Base-by-base conservation (phyloP, 257 asterid genomes). In the Solanum peruvianum region DNA sequence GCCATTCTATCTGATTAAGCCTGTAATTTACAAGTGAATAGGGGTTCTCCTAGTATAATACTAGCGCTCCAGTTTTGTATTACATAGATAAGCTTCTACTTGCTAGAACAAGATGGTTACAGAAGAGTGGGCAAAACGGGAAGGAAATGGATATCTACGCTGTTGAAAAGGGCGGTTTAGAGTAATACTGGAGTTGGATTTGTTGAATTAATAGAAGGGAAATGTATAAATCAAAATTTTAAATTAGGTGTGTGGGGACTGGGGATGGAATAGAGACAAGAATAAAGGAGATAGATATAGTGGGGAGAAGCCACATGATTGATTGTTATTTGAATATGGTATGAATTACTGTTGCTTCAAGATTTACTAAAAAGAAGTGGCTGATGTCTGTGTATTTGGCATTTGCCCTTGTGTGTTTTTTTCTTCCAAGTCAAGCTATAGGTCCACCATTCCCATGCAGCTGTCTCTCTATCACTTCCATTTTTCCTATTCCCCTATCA, bases 341-440 rank as follows among this genome's bases (percentile, higher is more conserved):
- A 9, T 2, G 64, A 78, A 78, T 45, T 80, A 27, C 90, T 72
- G 88, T 89, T 87, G 86, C 93, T 91, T 91, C 66, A 92, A 85
- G 93, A 90, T 47, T 91, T 86, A 84, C 87, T 92, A 39, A 90
- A 80, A 80, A 80, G 85, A 15, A 29, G 69, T 80, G 85, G 85
- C 11, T 47, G 84, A 2, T 15, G 11, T 56, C 25, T 56, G 2
- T 70, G 77, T 15, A 16, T 70, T 77, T 56, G 23, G 39, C 52
- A 15, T 77, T 44, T 45, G 67, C 44, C 20, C 20, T 29, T n/a
- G 0, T 45, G 42, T 33, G 20, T 33, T 86, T 82, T 73, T 86
- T 27, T 81, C 95, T 92, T 93, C 89, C n/a, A 90, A 91, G 94
- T 87, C 91, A 92, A 93, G 93, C 45, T 49, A 47, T 5, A 78